A percentile compares a stretch with the other conserved stretches of the same genome.
Evolutionary conservation across 2,329 filamentous ascomycete species (phyloP).

Genomic region (Alternaria ventricosa): DNA sequence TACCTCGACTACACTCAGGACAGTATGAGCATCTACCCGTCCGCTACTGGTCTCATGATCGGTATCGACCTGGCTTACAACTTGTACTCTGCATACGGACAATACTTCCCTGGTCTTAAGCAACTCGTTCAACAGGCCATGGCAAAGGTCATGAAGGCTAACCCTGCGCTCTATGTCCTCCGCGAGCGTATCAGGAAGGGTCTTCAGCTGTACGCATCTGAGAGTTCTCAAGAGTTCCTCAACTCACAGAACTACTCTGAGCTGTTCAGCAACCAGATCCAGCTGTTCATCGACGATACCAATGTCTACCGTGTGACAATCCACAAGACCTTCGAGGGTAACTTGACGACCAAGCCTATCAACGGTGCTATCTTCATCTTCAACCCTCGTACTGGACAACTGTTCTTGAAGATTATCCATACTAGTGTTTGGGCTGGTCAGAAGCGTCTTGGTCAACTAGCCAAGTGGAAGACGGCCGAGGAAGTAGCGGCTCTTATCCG

Average conservation of each 20-base stretch:
- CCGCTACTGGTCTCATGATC: constrained; percentile 95
- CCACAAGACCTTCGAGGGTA: constrained; percentile 99
- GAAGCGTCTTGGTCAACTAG: constrained; percentile 96
- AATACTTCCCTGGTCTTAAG: constrained; percentile 98
- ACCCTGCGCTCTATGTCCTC: constrained; percentile 93
- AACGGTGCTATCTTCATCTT: constrained; percentile 99
- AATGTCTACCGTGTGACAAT: constrained; percentile 99
- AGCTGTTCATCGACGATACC: constrained; percentile 98
- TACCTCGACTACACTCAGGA: constrained; percentile 99
- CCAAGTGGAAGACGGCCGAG: constrained; percentile 99
- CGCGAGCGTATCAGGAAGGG: constrained; percentile 98
- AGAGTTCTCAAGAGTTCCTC: constrained; percentile 98
- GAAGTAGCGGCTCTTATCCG: constrained; percentile 98
- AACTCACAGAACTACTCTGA: constrained; percentile 99
- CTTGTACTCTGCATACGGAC: constrained; percentile 95
- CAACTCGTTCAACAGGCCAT: constrained; percentile 95
- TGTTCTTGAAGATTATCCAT: constrained; percentile 99
- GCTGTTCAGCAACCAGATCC: constrained; percentile 97
- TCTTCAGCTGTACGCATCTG: constrained; percentile 95
- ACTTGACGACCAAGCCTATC: constrained; percentile 98
- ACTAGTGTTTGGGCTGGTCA: constrained; percentile 99
- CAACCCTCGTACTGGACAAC: constrained; percentile 95
- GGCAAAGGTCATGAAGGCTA: constrained; percentile 99
- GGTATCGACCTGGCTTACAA: constrained; percentile 98
- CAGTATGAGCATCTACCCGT: constrained; percentile 98